A percentile compares a stretch with the other conserved stretches of the same genome.
phyloP scores from a whole-genome alignment of 2,329 filamentous ascomycete species.

The Boeremia exigua region DNA sequence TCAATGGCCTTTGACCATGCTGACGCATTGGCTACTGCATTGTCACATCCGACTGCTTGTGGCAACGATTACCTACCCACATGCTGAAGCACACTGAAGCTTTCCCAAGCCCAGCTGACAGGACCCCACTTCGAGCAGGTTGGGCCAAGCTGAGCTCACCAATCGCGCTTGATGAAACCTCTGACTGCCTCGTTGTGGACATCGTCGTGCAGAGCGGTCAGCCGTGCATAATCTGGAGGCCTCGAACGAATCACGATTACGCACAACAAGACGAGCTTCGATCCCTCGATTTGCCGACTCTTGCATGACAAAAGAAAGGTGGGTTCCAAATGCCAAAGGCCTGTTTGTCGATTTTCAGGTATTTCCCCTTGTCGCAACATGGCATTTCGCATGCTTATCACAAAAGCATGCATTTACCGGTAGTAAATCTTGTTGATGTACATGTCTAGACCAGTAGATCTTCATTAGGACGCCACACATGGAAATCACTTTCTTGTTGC shows the following conservation, averaged over 20 bases:
- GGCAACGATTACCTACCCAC: constrained; percentile 3
- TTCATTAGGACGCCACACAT: background rate
- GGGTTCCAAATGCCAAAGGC: background rate
- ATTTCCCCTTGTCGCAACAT: constrained; percentile 3
- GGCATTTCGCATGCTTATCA: constrained; percentile 8
- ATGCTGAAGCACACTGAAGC: constrained; percentile 16
- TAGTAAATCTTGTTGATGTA: background rate
- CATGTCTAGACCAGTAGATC: constrained; percentile 4
- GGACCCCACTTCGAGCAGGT: constrained; percentile 13
- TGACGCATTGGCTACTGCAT: constrained; percentile 5
- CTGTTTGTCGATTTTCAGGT: constrained; percentile 2
- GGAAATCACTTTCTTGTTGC: too few species aligned
- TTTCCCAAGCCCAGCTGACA: constrained; percentile 13
- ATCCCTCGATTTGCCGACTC: constrained; percentile 7
- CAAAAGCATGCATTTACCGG: background rate
- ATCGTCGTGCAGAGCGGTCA: constrained; percentile 3
- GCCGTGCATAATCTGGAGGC: constrained; percentile 8
- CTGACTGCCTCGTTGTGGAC: background rate
- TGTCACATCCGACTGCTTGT: background rate
- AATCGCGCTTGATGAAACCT: constrained; percentile 3
- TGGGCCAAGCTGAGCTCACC: constrained; percentile 1
- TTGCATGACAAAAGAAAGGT: constrained; percentile 1
- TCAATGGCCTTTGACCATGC: background rate
- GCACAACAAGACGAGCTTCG: constrained; percentile 1
- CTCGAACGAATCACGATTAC: constrained; percentile 6